phyloP scores from a whole-genome alignment of 1,284 basidiomycete species.

The Lentinula novae-zelandiae region DNA sequence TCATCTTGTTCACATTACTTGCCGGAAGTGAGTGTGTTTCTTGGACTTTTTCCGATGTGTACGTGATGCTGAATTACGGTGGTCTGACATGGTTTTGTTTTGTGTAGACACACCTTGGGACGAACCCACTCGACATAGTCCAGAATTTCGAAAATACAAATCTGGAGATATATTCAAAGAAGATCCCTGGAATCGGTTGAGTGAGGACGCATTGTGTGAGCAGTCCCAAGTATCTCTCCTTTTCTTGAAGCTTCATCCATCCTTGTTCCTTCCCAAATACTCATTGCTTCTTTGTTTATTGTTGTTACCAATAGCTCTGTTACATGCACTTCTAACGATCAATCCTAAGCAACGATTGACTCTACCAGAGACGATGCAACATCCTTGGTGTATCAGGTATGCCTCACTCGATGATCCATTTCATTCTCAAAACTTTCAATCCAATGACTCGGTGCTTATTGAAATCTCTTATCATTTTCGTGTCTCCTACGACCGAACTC shows the following conservation, averaged over 20 bases:
- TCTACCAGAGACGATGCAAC: constrained; percentile 63
- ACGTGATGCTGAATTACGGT: neutral
- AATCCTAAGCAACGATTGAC: constrained; percentile 72
- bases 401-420: neutral
- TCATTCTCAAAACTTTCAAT: no score
- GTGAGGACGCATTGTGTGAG: constrained; percentile 55
- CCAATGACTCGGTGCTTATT: no score
- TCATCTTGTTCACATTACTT: constrained; percentile 92
- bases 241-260: no score
- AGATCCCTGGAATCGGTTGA: constrained; percentile 81
- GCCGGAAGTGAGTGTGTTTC: constrained; percentile 73
- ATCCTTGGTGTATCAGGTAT: constrained; percentile 80
- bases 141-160: constrained; percentile 78
- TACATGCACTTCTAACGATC: constrained; percentile 72
- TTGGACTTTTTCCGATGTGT: neutral
- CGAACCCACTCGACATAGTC: constrained; percentile 77
- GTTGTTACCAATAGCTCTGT: constrained; percentile 46
- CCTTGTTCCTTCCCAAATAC: neutral
- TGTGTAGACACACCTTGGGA: constrained; percentile 94
- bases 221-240: no score
- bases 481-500: neutral
- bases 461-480: neutral
- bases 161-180: constrained; percentile 75
- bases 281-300: neutral
- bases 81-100: neutral